phyloP scores from a whole-genome alignment of 1,284 basidiomycete species.

The Pholiota adiposa region DNA sequence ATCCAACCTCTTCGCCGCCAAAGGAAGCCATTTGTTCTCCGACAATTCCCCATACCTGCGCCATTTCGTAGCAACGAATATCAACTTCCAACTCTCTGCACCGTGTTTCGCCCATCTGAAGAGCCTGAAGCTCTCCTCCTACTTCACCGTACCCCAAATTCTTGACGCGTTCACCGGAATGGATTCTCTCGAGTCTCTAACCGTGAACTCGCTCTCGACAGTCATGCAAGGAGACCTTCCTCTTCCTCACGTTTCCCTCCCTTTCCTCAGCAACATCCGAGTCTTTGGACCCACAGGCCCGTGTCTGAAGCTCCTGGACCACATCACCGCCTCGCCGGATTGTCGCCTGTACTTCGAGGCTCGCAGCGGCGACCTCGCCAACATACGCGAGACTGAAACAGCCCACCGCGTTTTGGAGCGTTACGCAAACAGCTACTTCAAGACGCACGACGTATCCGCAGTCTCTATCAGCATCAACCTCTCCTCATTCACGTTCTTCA shows the following conservation, averaged over 20 bases:
- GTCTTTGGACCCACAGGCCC: background rate
- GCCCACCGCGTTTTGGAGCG: background rate
- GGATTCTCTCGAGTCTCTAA: background rate
- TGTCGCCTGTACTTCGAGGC: slow-evolving; percentile 2
- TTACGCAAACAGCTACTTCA: background rate
- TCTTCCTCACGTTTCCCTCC: background rate
- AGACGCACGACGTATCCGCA: background rate
- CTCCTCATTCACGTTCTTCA: slow-evolving; percentile 7
- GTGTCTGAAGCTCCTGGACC: slow-evolving; percentile 4
- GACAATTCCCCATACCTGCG: slow-evolving; percentile 3
- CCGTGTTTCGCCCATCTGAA: background rate
- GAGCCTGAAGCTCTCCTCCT: background rate
- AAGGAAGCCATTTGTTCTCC: slow-evolving; percentile 3
- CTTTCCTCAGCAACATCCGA: background rate
- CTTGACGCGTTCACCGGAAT: background rate
- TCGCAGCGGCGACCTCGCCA: background rate
- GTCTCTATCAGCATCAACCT: background rate
- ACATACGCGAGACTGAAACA: background rate
- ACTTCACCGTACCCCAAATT: slow-evolving; percentile 2
- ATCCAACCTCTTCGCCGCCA: background rate
- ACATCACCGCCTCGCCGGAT: background rate
- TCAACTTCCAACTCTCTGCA: slow-evolving; percentile 1
- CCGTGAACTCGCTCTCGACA: background rate
- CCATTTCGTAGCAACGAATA: background rate
- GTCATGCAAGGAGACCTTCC: background rate